Conservation (phyloP, 2,329 filamentous ascomycete species). For the Exophiala sp. region DNA sequence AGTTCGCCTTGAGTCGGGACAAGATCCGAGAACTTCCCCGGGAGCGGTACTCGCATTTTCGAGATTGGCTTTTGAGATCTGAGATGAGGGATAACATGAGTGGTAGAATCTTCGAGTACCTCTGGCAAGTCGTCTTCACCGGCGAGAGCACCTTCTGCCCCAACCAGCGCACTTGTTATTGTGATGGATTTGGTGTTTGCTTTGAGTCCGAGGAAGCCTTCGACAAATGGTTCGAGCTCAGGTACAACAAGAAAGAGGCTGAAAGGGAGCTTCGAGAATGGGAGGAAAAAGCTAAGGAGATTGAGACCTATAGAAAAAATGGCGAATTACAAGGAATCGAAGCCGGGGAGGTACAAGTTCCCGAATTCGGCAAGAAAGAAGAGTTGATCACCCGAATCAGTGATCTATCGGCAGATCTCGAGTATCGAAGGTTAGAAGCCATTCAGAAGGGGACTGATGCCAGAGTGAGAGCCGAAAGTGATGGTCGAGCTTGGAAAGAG, state of each 20-base stretch:
- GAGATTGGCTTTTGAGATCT: conserved; percentile 57
- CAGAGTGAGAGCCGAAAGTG: conserved; percentile 46
- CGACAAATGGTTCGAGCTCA: conserved; percentile 45
- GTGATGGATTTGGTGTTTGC: conserved; percentile 59
- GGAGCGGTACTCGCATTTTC: conserved; percentile 51
- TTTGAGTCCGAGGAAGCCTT: conserved; percentile 50
- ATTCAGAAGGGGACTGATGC: conserved; percentile 49
- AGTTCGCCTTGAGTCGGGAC: conserved; percentile 56
- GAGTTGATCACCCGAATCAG: conserved; percentile 43
- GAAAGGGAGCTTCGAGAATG: conserved; percentile 40
- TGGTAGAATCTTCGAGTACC: conserved; percentile 58
- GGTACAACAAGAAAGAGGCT: conserved; percentile 38
- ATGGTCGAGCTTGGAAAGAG: conserved; percentile 50
- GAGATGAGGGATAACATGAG: conserved; percentile 51
- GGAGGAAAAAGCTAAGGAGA: conserved; percentile 35
- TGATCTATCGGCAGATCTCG: conserved; percentile 40
- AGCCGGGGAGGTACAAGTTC: conserved; percentile 21
- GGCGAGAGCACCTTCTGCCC: conserved; percentile 43
- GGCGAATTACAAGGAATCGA: conserved; percentile 21
- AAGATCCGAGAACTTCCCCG: conserved; percentile 51
- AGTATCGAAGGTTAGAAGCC: conserved; percentile 41
- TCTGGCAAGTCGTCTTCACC: conserved; percentile 59
- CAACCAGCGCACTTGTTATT: conserved; percentile 54
- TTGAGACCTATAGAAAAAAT: conserved; percentile 30
- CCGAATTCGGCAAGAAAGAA: conserved; percentile 34